These are phyloP conservation scores for Aspergillus ibericus DNA, from an alignment of 2,329 filamentous ascomycete genomes.

Conservation along the genomic window DNA sequence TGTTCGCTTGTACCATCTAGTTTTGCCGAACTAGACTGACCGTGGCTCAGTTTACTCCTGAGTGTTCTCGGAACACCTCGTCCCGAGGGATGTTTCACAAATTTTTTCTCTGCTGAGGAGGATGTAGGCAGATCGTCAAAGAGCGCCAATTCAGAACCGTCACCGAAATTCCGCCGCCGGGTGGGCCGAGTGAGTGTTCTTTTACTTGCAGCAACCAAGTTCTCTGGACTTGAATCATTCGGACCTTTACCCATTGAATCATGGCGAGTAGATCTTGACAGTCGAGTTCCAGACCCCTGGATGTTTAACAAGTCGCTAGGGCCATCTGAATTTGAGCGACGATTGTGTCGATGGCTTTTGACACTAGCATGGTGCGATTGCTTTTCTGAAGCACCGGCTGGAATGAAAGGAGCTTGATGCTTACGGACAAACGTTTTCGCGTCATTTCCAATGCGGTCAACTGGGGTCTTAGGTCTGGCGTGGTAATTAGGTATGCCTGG, in stretches of 20 bases:
- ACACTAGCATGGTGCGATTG: slow-evolving; percentile 77
- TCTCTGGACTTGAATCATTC: slow-evolving; percentile 51
- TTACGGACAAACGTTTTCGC: slow-evolving; percentile 52
- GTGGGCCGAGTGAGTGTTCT: slow-evolving; percentile 73
- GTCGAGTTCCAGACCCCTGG: slow-evolving; percentile 43
- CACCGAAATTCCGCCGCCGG: slow-evolving; percentile 74
- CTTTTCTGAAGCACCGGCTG: slow-evolving; percentile 69
- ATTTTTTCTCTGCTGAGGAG: slow-evolving; percentile 75
- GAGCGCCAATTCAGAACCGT: slow-evolving; percentile 85
- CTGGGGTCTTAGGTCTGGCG: slow-evolving; percentile 66
- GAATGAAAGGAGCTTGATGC: slow-evolving; percentile 71
- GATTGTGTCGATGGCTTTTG: slow-evolving; percentile 69
- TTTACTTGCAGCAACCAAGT: slow-evolving; percentile 58
- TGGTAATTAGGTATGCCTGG: slow-evolving; percentile 28
- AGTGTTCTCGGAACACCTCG: slow-evolving; percentile 66
- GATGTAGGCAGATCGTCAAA: slow-evolving; percentile 97
- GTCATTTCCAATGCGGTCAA: slow-evolving; percentile 55
- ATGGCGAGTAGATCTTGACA: slow-evolving; percentile 44
- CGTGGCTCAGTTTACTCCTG: slow-evolving; percentile 51
- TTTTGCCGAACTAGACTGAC: slow-evolving; percentile 32
- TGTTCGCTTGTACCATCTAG: slow-evolving; percentile 50
- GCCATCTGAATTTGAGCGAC: slow-evolving; percentile 80
- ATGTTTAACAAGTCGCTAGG: slow-evolving; percentile 49
- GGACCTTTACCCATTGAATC: slow-evolving; percentile 51
- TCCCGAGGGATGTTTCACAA: slow-evolving; percentile 73